phyloP scores from a whole-genome alignment of 1,284 basidiomycete genomes.

The Puccinia horiana region DNA sequence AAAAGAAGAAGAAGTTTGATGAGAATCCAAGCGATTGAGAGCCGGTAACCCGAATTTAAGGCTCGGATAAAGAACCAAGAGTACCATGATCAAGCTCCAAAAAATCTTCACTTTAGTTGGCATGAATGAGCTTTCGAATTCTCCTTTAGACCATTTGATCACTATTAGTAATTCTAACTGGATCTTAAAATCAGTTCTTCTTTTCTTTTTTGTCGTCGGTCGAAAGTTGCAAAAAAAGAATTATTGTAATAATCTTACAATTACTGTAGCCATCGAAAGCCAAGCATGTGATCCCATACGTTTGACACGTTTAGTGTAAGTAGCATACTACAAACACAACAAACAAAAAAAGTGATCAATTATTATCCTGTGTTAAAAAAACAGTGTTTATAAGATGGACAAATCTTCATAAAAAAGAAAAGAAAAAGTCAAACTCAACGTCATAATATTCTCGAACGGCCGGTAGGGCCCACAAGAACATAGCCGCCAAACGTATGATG shows the following conservation, averaged over 20 bases:
- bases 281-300: slow-evolving; percentile 83
- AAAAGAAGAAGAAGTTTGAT: neutral
- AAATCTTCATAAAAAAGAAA: neutral
- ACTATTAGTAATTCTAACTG: slow-evolving; percentile 63
- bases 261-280: slow-evolving; percentile 75
- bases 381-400: neutral
- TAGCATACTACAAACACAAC: slow-evolving; percentile 44
- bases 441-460: slow-evolving; percentile 71
- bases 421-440: slow-evolving; percentile 55
- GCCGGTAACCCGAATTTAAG: slow-evolving; percentile 64
- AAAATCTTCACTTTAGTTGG: slow-evolving; percentile 68
- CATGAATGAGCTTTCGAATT: slow-evolving; percentile 66
- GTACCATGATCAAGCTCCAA: slow-evolving; percentile 65
- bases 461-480: slow-evolving; percentile 77
- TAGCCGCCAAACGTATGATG: slow-evolving; percentile 70
- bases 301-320: slow-evolving; percentile 66
- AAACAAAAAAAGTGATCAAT: slow-evolving; percentile 2
- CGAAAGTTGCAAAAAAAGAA: neutral
- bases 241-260: slow-evolving; percentile 58
- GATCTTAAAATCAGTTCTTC: neutral
- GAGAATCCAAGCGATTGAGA: neutral
- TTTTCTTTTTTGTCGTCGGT: neutral
- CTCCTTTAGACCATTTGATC: slow-evolving; percentile 71
- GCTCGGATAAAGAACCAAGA: slow-evolving; percentile 70
- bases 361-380: neutral